Conservation (phyloP, 2,329 filamentous ascomycete genomes). For the Sporothrix curviconia region DNA sequence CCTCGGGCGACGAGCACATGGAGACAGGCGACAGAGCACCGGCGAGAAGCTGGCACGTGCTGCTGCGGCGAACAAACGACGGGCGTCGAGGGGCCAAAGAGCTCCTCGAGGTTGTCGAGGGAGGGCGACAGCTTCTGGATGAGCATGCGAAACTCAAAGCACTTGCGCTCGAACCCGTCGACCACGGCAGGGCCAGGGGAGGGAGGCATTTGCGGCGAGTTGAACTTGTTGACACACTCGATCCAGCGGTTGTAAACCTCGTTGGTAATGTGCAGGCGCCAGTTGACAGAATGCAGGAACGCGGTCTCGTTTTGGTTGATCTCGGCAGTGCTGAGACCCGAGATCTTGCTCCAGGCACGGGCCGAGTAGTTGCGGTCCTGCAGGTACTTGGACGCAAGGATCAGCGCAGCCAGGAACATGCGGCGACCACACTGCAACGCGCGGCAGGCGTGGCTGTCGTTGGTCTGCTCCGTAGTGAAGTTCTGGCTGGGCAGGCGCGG, state of each 20-base stretch:
- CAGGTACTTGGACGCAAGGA: slow-evolving; percentile 94
- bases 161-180: slow-evolving; percentile 39
- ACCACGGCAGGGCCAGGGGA: slow-evolving; percentile 30
- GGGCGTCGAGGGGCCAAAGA: slow-evolving; percentile 33
- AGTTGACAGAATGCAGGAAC: slow-evolving; percentile 83
- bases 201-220: slow-evolving; percentile 55
- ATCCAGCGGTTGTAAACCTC: slow-evolving; percentile 88
- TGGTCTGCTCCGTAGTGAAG: slow-evolving; percentile 78
- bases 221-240: slow-evolving; percentile 81
- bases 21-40: slow-evolving; percentile 15
- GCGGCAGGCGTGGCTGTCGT: slow-evolving; percentile 64
- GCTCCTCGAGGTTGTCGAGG: slow-evolving; percentile 51
- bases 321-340: slow-evolving; percentile 83
- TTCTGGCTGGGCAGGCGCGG: slow-evolving; percentile 76
- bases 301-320: slow-evolving; percentile 96
- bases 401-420: slow-evolving; percentile 93
- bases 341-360: slow-evolving; percentile 98
- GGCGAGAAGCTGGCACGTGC: slow-evolving; percentile 11
- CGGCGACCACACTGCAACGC: slow-evolving; percentile 91
- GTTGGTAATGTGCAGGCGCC: slow-evolving; percentile 91
- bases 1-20: slow-evolving; percentile 17
- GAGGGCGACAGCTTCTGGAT: slow-evolving; percentile 51
- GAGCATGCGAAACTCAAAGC: slow-evolving; percentile 51
- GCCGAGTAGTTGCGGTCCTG: slow-evolving; percentile 98
- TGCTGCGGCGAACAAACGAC: slow-evolving; percentile 17